Conservation (phyloP, 768 basidiomycete species). For the Hericium erinaceus region DNA sequence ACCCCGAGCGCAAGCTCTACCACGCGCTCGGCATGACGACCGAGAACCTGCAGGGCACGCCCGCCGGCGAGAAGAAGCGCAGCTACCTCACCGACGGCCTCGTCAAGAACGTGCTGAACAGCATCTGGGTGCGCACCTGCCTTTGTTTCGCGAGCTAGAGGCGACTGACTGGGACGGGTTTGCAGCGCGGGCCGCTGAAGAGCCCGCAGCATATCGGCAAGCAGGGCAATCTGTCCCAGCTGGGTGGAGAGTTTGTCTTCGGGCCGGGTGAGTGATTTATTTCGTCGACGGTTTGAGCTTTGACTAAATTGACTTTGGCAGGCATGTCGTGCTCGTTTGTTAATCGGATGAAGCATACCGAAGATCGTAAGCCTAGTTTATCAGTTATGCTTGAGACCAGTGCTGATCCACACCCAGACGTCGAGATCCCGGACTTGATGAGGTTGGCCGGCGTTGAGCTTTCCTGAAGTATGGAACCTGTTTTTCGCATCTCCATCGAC, state of each 20-base stretch:
- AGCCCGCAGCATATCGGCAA: conserved; percentile 9
- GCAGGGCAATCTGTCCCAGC: conserved; percentile 10
- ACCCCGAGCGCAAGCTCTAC: conserved; percentile 12
- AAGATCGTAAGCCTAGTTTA: conserved; percentile 7
- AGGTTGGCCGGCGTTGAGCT: not conserved
- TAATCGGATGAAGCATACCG: conserved; percentile 11
- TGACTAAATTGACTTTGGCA: not conserved
- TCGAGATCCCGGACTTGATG: conserved; percentile 12
- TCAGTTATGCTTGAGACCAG: not conserved
- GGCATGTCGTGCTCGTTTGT: conserved; percentile 6
- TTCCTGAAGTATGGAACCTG: not conserved
- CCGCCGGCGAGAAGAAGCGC: conserved; percentile 4
- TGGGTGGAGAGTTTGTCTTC: conserved; percentile 12
- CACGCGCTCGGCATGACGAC: conserved; percentile 6
- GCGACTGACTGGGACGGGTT: not conserved
- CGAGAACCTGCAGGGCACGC: conserved; percentile 6
- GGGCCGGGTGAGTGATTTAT: conserved; percentile 3
- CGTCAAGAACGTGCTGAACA: conserved; percentile 2
- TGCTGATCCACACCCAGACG: not conserved
- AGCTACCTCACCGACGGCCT: conserved; percentile 8
- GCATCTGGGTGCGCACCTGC: conserved; percentile 6
- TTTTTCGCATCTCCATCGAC: too few relatives aligned
- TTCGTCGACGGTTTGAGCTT: too few relatives aligned
- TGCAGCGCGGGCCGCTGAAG: conserved; percentile 9
- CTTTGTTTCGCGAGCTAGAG: not conserved